Evolutionary conservation across 2,329 filamentous ascomycete genomes (phyloP).

Genomic region (Beauveria sp.): DNA sequence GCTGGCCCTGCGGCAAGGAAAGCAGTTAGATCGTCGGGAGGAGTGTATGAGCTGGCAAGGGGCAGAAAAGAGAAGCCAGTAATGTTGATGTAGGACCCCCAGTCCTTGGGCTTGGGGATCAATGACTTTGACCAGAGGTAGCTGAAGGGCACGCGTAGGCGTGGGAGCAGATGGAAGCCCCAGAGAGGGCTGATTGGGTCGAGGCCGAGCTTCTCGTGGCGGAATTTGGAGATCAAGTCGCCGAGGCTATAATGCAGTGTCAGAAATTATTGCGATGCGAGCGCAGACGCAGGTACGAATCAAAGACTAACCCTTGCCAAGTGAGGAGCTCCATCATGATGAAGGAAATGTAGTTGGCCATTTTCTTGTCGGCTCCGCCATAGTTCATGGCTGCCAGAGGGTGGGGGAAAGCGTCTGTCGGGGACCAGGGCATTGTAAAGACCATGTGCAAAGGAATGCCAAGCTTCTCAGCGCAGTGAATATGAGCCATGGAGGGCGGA

Average conservation of each 20-base stretch:
- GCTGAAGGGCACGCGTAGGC: conserved; percentile 57
- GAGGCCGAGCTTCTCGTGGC: conserved; percentile 51
- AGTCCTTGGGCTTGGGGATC: conserved; percentile 58
- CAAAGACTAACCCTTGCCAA: conserved; percentile 55
- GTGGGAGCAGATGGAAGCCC: conserved; percentile 56
- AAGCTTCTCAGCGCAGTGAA: conserved; percentile 43
- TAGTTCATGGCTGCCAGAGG: conserved; percentile 54
- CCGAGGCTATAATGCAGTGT: conserved; percentile 36
- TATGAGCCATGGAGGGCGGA: conserved; percentile 43
- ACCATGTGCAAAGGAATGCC: conserved; percentile 43
- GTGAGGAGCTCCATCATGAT: conserved; percentile 64
- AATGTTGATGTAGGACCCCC: conserved; percentile 51
- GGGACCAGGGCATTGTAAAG: conserved; percentile 63
- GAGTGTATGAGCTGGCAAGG: conserved; percentile 42
- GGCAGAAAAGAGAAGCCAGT: conserved; percentile 56
- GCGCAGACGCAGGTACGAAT: background rate
- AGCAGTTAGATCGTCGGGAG: conserved; percentile 41
- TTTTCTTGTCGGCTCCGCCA: conserved; percentile 50
- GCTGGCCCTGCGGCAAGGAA: conserved; percentile 50
- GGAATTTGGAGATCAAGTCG: conserved; percentile 64
- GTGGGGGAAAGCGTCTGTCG: conserved; percentile 62
- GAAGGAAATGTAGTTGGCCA: conserved; percentile 62
- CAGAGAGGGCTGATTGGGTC: conserved; percentile 59
- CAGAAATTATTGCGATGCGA: background rate
- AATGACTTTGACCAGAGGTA: conserved; percentile 64